Evolutionary conservation across 2,329 filamentous ascomycete genomes (phyloP), one percentile per base, ranked within the genome.

Genomic region (Leptographium lundbergii): DNA sequence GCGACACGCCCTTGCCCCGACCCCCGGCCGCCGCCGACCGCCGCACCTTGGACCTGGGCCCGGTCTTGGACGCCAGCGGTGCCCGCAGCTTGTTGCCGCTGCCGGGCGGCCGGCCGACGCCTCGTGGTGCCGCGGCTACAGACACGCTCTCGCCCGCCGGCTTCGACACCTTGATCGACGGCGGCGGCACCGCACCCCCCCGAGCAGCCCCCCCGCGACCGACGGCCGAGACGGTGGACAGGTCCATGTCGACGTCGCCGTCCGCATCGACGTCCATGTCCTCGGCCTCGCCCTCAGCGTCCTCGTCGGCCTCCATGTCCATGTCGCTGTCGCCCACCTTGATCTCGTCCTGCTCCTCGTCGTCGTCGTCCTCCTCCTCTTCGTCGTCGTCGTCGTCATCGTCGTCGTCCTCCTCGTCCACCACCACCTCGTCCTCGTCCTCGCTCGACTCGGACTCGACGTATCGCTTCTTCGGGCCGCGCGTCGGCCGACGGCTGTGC

Each of bases 381-480:
- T 80, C 77, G 10, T 73, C 72, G 7, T 58, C 57, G 17, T 61
- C 60, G 17, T 57, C 60, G 3, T 59, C 57, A 1, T 56, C 57
- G 1, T 56, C 60, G 17, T 61, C 59, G 14, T 60, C 61, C 11
- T 59, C 61, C 2, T 55, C 58, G 2, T 54, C 58, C 5, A 57
- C 59, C 0, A 53, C 60, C 2, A 29, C 57, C 6, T 56, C 34
- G 13, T 63, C 61, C 2, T 62, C 60, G 7, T 63, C 62, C 7
- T 64, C 62, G 39, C 63, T 64, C 45, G 73, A 74, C 58, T 76
- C 77, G 45, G 77, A 80, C 62, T 82, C 80, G 27, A 84, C 77
- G 58, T 84, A 84, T 64, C 76, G 82, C 70, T 82, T 83, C 70
- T 81, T 81, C 22, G 74, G 75, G 6, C 77, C 78, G 10, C 80